Percentiles rank a stretch among this genome's conserved stretches.
phyloP scores from a whole-genome alignment of 176 grass and related monocot species.

The Carex parvula region DNA sequence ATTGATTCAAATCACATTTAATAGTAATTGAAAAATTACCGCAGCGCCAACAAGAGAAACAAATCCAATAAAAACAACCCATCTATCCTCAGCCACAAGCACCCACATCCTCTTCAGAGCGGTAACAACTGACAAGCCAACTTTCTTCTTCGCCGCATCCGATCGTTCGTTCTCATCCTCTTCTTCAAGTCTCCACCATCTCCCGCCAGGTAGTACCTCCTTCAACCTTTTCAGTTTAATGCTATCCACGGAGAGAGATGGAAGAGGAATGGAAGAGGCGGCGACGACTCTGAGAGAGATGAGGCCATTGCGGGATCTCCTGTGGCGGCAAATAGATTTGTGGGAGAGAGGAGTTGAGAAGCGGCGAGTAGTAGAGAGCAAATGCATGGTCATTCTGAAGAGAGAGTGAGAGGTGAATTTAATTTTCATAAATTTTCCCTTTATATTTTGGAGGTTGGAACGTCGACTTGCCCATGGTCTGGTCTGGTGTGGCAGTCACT shows the following conservation, averaged over 20 bases:
- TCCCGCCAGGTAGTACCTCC: constrained; percentile 71
- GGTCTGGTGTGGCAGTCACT: background rate
- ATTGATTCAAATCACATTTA: background rate
- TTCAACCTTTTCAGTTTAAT: constrained; percentile 33
- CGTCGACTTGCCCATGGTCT: background rate
- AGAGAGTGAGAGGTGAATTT: constrained; percentile 30
- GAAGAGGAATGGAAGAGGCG: background rate
- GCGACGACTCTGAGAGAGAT: background rate
- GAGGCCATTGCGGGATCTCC: background rate
- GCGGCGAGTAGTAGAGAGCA: constrained; percentile 3
- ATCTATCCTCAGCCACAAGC: constrained; percentile 57
- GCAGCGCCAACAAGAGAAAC: constrained; percentile 65
- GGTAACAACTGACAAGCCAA: constrained; percentile 48
- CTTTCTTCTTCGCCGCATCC: constrained; percentile 40
- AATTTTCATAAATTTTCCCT: background rate
- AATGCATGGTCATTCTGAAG: constrained; percentile 20
- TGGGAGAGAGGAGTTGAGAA: background rate
- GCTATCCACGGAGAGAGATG: constrained; percentile 47
- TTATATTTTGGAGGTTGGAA: background rate
- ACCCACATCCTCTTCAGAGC: constrained; percentile 81
- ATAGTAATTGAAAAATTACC: constrained; percentile 40
- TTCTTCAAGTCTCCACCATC: constrained; percentile 88
- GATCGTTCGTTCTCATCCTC: constrained; percentile 28
- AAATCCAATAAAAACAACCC: constrained; percentile 73
- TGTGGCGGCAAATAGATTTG: background rate